Base-by-base conservation (phyloP, 1,139 yeast species). In the Yamadazyma spencermartinsiae region DNA sequence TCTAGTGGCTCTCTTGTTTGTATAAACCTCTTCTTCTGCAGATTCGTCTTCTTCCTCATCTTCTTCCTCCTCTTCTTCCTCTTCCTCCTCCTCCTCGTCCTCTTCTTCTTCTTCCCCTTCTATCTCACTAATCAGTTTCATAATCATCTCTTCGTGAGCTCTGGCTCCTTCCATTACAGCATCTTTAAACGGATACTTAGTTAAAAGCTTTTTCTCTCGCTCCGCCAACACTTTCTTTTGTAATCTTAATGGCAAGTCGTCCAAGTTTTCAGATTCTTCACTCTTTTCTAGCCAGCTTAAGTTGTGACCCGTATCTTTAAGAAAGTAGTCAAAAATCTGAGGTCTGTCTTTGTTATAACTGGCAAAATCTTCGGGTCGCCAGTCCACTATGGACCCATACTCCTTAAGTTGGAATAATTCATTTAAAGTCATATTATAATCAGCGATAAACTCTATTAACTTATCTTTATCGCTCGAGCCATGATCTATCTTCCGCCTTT, bases 381-480 rank as follows among this genome's bases (percentile, higher is more conserved):
- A 84, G 33, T 73, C 72, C 0, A 75, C 79, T 14, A 84, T 60
- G 2, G 88, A 74, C 30, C 74, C 76, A 51, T 75, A 79, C 49
- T 78, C 80, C 45, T 68, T 74, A n/a, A 80, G 58, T 46, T 80
- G 83, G 54, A 77, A 80, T 36, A 80, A 58, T 47, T 78, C 77
- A 56, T 60, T 81, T 44, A 55, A 71, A 45, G 58, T 59, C 41
- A 63, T 44, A 48, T 76, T 79, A 48, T 76, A 76, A 29, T 68
- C 65, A 11, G 76, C 63, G 12, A 72, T 57, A 25, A 74, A 61
- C 10, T 64, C 57, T 2, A 64, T 58, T 29, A 71, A 45, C 38
- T 48, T 47, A 32, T 57, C 11, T 6, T 19, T 19, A n/a, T 19
- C 55, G 38, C 50, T 53, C 27, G 50, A 31, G 28, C 36, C 43